Evolutionary conservation across 2,329 filamentous ascomycete species (phyloP).

Genomic region (Neopestalotiopsis sp.): DNA sequence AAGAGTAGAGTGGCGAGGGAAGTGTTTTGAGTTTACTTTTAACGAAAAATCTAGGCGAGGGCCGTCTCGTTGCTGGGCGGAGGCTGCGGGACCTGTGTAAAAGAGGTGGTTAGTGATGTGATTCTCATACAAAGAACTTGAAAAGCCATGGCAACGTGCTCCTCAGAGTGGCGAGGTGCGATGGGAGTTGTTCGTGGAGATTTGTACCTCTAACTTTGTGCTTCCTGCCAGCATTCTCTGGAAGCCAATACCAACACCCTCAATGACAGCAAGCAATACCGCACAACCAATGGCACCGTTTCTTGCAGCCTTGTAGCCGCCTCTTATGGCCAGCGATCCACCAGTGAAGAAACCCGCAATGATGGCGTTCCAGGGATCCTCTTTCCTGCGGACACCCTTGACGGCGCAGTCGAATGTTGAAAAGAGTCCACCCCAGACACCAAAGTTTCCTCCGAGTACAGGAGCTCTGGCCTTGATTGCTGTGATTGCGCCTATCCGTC

Average conservation of each 20-base stretch:
- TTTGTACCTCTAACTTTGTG: constrained; percentile 77
- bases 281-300: constrained; percentile 98
- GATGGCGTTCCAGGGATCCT: constrained; percentile 98
- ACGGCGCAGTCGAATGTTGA: constrained; percentile 96
- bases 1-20: constrained; percentile 34
- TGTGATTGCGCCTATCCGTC: constrained; percentile 93
- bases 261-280: constrained; percentile 91
- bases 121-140: neutral
- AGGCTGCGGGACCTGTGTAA: constrained; percentile 35
- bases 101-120: neutral
- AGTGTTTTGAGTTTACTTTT: constrained; percentile 1
- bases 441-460: constrained; percentile 96
- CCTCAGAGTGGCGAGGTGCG: neutral
- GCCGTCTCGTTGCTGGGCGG: constrained; percentile 38
- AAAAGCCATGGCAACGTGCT: neutral
- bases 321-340: constrained; percentile 88
- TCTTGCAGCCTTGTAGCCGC: constrained; percentile 87
- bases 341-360: constrained; percentile 97
- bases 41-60: constrained; percentile 33
- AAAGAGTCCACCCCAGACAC: constrained; percentile 96
- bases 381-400: constrained; percentile 93
- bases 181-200: constrained; percentile 18
- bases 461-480: constrained; percentile 97
- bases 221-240: constrained; percentile 92
- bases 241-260: constrained; percentile 96